Percentiles rank a stretch among this genome's conserved stretches.
These are phyloP conservation scores for Rhodosporidiobolus sp. DNA, from an alignment of 768 basidiomycete species.

Conservation along the genomic window DNA sequence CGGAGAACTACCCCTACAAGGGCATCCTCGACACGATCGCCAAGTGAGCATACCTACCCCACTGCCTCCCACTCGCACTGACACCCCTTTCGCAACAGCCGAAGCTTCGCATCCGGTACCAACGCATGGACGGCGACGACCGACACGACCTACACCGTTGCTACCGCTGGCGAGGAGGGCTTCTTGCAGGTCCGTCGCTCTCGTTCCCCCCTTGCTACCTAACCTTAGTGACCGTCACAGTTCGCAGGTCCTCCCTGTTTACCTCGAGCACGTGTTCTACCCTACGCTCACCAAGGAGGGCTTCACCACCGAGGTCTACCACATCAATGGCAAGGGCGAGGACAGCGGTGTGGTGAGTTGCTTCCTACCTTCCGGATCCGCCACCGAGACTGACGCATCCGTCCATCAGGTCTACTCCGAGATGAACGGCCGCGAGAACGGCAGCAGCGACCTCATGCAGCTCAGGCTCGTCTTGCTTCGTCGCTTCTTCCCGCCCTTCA, in stretches of 20 bases:
- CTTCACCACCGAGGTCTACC: slow-evolving; percentile 63
- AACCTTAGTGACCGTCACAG: no score
- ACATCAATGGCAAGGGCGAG: slow-evolving; percentile 83
- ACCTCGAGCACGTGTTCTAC: slow-evolving; percentile 92
- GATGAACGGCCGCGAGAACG: slow-evolving; percentile 96
- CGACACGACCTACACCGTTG: slow-evolving; percentile 89
- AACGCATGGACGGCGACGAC: slow-evolving; percentile 84
- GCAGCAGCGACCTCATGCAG: slow-evolving; percentile 83
- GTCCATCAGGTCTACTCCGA: slow-evolving; percentile 60
- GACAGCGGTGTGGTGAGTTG: slow-evolving; percentile 71
- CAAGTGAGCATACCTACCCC: slow-evolving; percentile 61
- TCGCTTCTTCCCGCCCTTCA: neutral
- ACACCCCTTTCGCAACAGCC: neutral
- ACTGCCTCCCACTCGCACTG: slow-evolving; percentile 59
- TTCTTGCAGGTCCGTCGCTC: no score
- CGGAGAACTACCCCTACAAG: slow-evolving; percentile 91
- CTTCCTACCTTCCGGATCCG: neutral
- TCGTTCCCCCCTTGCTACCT: no score
- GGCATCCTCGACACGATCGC: slow-evolving; percentile 74
- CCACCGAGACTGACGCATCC: neutral
- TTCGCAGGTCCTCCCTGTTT: slow-evolving; percentile 68
- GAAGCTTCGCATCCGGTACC: slow-evolving; percentile 46
- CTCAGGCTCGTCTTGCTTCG: slow-evolving; percentile 58
- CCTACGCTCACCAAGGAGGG: slow-evolving; percentile 88
- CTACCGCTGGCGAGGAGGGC: slow-evolving; percentile 91